Evolutionary conservation across 176 grass and related monocot species (phyloP), one percentile per base, ranked within the genome.

Genomic region (Musa beccarii): DNA sequence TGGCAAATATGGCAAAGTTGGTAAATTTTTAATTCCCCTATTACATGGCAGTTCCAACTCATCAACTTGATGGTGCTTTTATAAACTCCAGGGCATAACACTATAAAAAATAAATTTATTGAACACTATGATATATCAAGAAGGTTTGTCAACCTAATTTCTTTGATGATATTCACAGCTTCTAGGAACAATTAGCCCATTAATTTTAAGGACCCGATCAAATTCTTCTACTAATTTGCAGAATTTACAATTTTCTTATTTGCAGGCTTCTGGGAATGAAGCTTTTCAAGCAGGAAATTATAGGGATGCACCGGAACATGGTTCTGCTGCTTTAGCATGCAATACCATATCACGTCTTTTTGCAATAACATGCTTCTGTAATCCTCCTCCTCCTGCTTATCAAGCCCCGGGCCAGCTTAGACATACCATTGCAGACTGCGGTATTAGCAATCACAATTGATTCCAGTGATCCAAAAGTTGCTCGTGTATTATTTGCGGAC

Each of bases 351-450:
- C 92, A 49, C 17, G 72, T 8, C 66, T 75, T 67, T 89, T 92
- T 79, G 83, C 85, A 75, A 86, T 86, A 59, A 63, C 92, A 65
- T 92, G 89, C 75, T 85, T 92, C 79, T 86, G 86, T 79, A 96
- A 96, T 28, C 26, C 26, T 73, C 89, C 86, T 73, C 86, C 92
- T 63, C 84, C 92, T 52, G 83, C 92, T 69, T 92, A 89, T 80
- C 92, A 92, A 85, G 86, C 84, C 76, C 77, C 86, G 22, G 82
- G 80, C 11, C 92, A 92, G 66, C 87, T 92, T 84, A 83, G 83
- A 57, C 85, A 92, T 82, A 83, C 92, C 69, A 87, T 96, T 75
- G 89, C 92, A 61, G 92, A 96, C 86, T 96, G 89, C 68, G 89
- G 86, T 5, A 67, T 43, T 96, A 16, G 84, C 92, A 67, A 85